Percentiles rank a stretch among this genome's conserved stretches.
Evolutionary conservation across 2,329 filamentous ascomycete genomes (phyloP).

Genomic region (Ceratocystis harringtonii): DNA sequence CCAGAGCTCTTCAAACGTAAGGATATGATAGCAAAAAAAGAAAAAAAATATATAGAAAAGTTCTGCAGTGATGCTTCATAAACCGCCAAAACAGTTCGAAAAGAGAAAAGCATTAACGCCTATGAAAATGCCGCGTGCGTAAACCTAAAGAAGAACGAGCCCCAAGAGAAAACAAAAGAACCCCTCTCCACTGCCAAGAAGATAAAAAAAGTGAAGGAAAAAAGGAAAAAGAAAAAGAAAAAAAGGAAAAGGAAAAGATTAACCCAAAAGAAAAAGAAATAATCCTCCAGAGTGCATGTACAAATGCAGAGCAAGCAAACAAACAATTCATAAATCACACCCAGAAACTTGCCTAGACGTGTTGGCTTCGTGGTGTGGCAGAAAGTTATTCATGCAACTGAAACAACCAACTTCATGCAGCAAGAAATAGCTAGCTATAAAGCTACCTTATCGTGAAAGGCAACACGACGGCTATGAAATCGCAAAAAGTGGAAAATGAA

Average conservation of each 20-base stretch:
- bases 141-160: neutral
- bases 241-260: neutral
- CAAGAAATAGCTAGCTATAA: neutral
- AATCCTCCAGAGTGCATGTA: neutral
- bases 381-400: neutral
- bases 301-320: neutral
- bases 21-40: neutral
- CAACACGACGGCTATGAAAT: neutral
- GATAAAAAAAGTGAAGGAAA: neutral
- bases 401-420: neutral
- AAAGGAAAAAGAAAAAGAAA: neutral
- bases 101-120: neutral
- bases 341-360: neutral
- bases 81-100: neutral
- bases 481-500: neutral
- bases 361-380: neutral
- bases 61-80: neutral
- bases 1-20: neutral
- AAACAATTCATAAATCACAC: neutral
- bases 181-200: neutral
- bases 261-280: neutral
- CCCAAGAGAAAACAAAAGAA: neutral
- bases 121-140: constrained; percentile 1
- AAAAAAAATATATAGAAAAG: neutral
- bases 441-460: neutral